Evolutionary conservation across 2,329 filamentous ascomycete species (phyloP).

Genomic region (Dactylellina cionopaga): DNA sequence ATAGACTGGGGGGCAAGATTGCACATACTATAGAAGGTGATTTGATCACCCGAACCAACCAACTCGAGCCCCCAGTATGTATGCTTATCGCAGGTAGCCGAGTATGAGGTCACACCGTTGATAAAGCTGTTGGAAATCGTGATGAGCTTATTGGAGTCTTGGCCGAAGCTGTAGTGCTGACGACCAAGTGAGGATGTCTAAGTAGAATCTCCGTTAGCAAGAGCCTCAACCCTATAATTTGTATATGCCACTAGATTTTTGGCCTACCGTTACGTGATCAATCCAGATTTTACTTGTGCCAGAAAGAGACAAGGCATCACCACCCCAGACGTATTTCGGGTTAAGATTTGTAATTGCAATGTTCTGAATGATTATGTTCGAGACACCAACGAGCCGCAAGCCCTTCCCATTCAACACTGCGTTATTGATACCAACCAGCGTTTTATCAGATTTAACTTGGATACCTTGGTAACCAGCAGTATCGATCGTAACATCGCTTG

Average conservation of each 20-base stretch:
- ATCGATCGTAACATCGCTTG: slow-evolving; percentile 68
- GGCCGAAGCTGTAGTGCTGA: slow-evolving; percentile 23
- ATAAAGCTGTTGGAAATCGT: slow-evolving; percentile 32
- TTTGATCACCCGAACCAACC: slow-evolving; percentile 13
- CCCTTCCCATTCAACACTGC: slow-evolving; percentile 51
- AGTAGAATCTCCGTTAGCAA: not conserved
- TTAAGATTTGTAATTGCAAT: slow-evolving; percentile 68
- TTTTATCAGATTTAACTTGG: slow-evolving; percentile 69
- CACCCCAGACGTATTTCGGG: slow-evolving; percentile 70
- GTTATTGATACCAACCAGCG: slow-evolving; percentile 59
- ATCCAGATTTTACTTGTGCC: slow-evolving; percentile 62
- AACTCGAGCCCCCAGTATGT: slow-evolving; percentile 23
- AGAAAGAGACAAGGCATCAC: slow-evolving; percentile 68
- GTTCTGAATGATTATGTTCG: slow-evolving; percentile 59
- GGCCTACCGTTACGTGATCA: slow-evolving; percentile 53
- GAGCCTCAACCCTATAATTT: not conserved
- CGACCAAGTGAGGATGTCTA: slow-evolving; percentile 18
- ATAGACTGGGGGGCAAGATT: not conserved
- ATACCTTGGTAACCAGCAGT: slow-evolving; percentile 67
- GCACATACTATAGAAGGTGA: slow-evolving; percentile 24
- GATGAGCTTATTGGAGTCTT: slow-evolving; percentile 3
- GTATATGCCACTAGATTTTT: not conserved
- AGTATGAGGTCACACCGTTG: slow-evolving; percentile 26
- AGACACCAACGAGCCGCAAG: slow-evolving; percentile 4
- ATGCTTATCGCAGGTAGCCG: slow-evolving; percentile 13